A percentile compares a stretch with the other conserved stretches of the same genome.
Evolutionary conservation across 2,329 filamentous ascomycete genomes (phyloP).

Genomic region (Pestalotiopsis sp.): DNA sequence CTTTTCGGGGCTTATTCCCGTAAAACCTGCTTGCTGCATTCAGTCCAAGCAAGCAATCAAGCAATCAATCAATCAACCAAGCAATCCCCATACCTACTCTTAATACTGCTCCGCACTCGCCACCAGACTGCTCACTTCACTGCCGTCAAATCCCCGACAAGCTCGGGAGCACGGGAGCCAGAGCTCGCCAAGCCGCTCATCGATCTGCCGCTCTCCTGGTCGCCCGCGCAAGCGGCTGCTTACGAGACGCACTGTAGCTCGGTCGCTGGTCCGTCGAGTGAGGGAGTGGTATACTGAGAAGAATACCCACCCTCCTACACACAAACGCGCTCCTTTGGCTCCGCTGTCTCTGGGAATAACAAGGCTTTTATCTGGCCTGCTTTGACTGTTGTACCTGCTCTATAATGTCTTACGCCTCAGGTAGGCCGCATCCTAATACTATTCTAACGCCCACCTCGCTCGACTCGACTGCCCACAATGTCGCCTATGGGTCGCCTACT

Average conservation of each 20-base stretch:
- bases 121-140: background rate
- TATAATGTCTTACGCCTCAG: conserved; percentile 9
- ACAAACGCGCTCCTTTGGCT: background rate
- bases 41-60: background rate
- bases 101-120: background rate
- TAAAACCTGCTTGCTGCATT: background rate
- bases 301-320: background rate
- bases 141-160: background rate
- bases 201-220: background rate
- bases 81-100: background rate
- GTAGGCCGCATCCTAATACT: conserved; percentile 5
- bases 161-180: background rate
- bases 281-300: background rate
- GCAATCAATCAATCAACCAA: background rate
- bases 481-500: conserved; percentile 11
- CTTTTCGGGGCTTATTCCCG: conserved; percentile 3
- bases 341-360: conserved; percentile 7
- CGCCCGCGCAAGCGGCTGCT: background rate
- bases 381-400: background rate
- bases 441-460: conserved; percentile 13
- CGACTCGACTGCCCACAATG: conserved; percentile 3
- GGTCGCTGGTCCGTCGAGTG: background rate
- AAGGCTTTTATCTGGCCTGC: background rate
- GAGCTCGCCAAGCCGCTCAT: background rate
- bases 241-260: background rate